These are phyloP conservation scores for Colletotrichum tropicicola DNA, from an alignment of 2,329 filamentous ascomycete species.

Conservation along the genomic window DNA sequence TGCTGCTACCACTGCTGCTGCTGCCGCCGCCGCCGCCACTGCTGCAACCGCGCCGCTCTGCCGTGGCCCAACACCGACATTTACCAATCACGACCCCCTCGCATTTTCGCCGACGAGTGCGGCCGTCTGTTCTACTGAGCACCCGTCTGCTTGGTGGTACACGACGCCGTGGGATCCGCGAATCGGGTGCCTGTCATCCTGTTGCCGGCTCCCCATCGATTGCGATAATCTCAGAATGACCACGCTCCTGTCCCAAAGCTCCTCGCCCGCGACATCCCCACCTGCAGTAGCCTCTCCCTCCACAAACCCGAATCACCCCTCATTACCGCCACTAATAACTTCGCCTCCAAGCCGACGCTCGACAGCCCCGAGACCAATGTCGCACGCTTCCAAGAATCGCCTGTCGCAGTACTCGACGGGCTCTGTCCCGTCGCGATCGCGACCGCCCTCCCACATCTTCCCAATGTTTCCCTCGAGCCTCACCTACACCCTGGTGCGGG, in stretches of 20 bases:
- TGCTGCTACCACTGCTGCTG: neutral
- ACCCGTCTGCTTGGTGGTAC: slow-evolving; percentile 15
- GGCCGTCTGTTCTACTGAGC: neutral
- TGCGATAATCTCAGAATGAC: slow-evolving; percentile 46
- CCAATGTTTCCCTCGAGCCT: slow-evolving; percentile 87
- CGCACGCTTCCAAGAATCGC: slow-evolving; percentile 81
- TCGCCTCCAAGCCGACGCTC: slow-evolving; percentile 67
- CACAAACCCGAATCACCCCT: slow-evolving; percentile 61
- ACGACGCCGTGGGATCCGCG: slow-evolving; percentile 28
- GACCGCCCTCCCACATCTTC: slow-evolving; percentile 83
- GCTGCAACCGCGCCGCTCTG: too few relatives aligned
- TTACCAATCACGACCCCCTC: neutral
- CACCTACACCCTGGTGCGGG: slow-evolving; percentile 88
- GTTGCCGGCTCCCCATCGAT: slow-evolving; percentile 32
- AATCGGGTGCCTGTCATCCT: slow-evolving; percentile 37
- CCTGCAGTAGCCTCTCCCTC: slow-evolving; percentile 54
- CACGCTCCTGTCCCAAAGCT: slow-evolving; percentile 65
- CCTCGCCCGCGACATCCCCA: slow-evolving; percentile 63
- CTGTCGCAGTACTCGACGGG: slow-evolving; percentile 84
- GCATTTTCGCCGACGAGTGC: neutral
- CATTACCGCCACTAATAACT: slow-evolving; percentile 65
- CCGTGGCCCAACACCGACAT: neutral
- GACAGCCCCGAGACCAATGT: slow-evolving; percentile 72
- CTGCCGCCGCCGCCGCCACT: neutral
- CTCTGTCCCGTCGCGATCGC: slow-evolving; percentile 75